Evolutionary conservation across 306 rosid species (phyloP).

Genomic region (Ceratonia siliqua): DNA sequence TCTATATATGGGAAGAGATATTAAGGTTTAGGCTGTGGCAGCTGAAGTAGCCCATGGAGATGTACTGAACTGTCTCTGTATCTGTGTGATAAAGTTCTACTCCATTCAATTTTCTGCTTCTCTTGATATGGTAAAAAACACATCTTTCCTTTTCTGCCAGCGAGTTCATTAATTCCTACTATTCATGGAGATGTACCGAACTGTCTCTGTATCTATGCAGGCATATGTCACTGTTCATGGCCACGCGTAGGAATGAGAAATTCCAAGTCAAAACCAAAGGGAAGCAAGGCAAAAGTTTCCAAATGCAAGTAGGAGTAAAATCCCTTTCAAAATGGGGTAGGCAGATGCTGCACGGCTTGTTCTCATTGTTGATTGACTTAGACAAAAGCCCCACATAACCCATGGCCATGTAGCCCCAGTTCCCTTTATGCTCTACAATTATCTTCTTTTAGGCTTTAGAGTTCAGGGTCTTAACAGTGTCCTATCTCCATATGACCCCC

Average conservation of each 20-base stretch:
- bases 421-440: slow-evolving; percentile 31
- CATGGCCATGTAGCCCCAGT: not conserved
- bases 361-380: slow-evolving; percentile 35
- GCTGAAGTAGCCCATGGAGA: not conserved
- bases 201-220: not conserved
- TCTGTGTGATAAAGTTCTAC: not conserved
- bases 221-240: slow-evolving; percentile 34
- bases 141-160: slow-evolving; percentile 1
- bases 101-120: slow-evolving; percentile 4
- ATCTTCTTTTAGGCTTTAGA: slow-evolving; percentile 27
- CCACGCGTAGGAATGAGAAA: slow-evolving; percentile 40
- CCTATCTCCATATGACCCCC: slow-evolving; percentile 43
- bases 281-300: slow-evolving; percentile 41
- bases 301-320: slow-evolving; percentile 32
- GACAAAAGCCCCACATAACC: slow-evolving; percentile 24
- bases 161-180: not conserved
- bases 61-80: slow-evolving; percentile 1
- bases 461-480: slow-evolving; percentile 21
- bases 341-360: slow-evolving; percentile 38
- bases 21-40: too few relatives aligned
- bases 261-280: slow-evolving; percentile 37
- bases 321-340: slow-evolving; percentile 41
- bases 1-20: slow-evolving; percentile 14
- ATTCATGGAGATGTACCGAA: not conserved
- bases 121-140: slow-evolving; percentile 10